phyloP scores from a whole-genome alignment of 805 yeast genomes.

The Tetrapisispora pingtungensis region DNA sequence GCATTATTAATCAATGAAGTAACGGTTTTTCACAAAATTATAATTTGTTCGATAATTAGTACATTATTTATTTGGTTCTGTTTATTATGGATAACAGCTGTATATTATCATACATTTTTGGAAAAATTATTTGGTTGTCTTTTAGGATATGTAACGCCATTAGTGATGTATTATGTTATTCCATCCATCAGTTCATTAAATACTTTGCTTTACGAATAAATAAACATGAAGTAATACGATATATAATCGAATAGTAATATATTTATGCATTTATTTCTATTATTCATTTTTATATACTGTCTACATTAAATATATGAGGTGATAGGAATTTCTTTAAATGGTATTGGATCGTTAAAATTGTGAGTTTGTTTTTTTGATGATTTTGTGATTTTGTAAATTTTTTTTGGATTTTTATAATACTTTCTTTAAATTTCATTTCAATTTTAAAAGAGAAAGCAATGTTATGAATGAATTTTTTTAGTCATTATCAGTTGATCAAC shows the following conservation, averaged over 20 bases:
- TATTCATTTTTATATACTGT: not conserved
- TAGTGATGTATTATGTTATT: conserved; percentile 33
- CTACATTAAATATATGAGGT: no score
- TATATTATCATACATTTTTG: conserved; percentile 67
- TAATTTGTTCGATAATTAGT: conserved; percentile 3
- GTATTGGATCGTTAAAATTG: no score
- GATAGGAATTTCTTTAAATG: no score
- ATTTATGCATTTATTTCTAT: not conserved
- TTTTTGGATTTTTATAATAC: no score
- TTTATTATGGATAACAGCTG: conserved; percentile 57
- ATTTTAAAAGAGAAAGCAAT: no score
- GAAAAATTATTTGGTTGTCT: conserved; percentile 67
- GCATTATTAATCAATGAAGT: conserved; percentile 5
- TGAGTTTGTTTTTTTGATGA: no score
- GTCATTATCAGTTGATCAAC: not conserved
- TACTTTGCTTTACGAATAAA: not conserved
- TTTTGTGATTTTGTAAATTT: no score
- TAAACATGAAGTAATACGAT: no score
- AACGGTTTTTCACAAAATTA: conserved; percentile 4
- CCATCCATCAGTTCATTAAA: conserved; percentile 11
- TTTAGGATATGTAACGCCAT: conserved; percentile 49
- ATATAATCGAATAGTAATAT: no score
- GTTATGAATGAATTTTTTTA: not conserved
- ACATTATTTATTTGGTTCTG: conserved; percentile 42
- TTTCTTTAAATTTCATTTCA: no score